These are phyloP conservation scores for Arachnopeziza araneosa DNA, from an alignment of 2,329 filamentous ascomycete species.

Conservation along the genomic window DNA sequence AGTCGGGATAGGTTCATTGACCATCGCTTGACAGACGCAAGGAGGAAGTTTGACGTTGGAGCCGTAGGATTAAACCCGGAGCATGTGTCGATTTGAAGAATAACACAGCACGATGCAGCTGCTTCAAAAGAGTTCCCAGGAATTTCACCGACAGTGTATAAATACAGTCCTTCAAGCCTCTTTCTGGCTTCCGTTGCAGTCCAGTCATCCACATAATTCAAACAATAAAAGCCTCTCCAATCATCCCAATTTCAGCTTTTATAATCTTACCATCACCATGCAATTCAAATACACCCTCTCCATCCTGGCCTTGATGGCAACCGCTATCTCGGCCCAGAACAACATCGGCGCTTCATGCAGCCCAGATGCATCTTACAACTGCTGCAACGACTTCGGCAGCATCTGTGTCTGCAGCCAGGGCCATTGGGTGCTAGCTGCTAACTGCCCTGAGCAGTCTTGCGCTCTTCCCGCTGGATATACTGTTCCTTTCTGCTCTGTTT, in stretches of 20 bases:
- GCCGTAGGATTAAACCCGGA: not conserved
- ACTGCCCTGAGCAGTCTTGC: not conserved
- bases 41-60: too few relatives aligned
- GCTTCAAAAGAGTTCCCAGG: not conserved
- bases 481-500: not conserved
- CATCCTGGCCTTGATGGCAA: constrained; percentile 2
- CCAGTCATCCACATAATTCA: not conserved
- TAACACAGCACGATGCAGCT: not conserved
- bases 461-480: not conserved
- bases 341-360: not conserved
- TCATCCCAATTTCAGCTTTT: not conserved
- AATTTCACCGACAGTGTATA: not conserved
- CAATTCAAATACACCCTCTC: not conserved
- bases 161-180: constrained; percentile 3
- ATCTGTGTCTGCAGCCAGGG: constrained; percentile 1
- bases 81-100: not conserved
- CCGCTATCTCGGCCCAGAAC: not conserved
- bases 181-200: constrained; percentile 1
- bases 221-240: not conserved
- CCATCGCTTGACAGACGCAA: too few relatives aligned
- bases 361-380: not conserved
- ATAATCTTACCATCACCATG: not conserved
- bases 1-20: too few relatives aligned
- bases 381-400: not conserved
- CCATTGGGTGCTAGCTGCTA: not conserved